phyloP scores from a whole-genome alignment of 2,329 filamentous ascomycete genomes.

The Pseudogymnoascus sp. region DNA sequence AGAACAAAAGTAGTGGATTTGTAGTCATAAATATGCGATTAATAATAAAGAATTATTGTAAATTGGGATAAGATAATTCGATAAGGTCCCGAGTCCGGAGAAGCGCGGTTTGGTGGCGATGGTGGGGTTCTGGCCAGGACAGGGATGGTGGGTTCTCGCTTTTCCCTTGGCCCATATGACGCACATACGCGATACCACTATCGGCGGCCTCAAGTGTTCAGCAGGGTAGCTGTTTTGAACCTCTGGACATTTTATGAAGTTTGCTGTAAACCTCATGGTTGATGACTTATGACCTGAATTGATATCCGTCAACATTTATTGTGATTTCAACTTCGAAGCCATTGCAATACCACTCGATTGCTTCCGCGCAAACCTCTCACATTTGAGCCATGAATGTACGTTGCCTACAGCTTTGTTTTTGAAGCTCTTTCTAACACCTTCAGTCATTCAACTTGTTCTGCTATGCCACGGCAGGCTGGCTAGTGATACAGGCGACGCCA shows the following conservation, averaged over 20 bases:
- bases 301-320: not conserved
- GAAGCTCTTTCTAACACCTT: not conserved
- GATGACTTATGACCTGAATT: not conserved
- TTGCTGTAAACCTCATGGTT: not conserved
- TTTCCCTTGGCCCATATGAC: not conserved
- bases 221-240: conserved; percentile 1
- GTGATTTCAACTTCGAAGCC: not conserved
- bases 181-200: not conserved
- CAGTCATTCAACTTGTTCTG: conserved; percentile 39
- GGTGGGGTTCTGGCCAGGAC: conserved; percentile 8
- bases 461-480: conserved; percentile 44
- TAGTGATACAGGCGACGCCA: conserved; percentile 39
- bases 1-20: not conserved
- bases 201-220: not conserved
- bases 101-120: conserved; percentile 3
- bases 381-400: not conserved
- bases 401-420: not conserved
- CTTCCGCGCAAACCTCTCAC: not conserved
- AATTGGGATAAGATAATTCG: conserved; percentile 9
- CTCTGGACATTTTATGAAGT: not conserved
- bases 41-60: conserved; percentile 4
- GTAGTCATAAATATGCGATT: conserved; percentile 8
- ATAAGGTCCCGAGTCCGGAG: conserved; percentile 9
- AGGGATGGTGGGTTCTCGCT: not conserved
- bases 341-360: not conserved